Conservation (phyloP, 768 basidiomycete species). For the Rhodotorula paludigena region DNA sequence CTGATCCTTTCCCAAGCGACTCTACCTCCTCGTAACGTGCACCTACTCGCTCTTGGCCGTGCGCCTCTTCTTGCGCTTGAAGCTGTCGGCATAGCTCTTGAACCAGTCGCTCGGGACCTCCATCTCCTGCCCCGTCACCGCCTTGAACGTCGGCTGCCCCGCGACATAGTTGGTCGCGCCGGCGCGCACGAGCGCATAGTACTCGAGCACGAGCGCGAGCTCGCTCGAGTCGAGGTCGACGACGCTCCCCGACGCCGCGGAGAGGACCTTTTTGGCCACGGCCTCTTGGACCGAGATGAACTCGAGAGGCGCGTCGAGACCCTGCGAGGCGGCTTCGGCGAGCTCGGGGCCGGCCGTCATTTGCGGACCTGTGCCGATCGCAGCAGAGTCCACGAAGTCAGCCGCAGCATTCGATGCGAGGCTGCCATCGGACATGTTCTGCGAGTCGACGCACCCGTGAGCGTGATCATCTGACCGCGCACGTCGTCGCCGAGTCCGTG, state of each 20-base stretch:
- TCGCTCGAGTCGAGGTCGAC: not conserved
- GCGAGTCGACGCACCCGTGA: conserved; percentile 5
- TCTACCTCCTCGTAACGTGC: too few species aligned
- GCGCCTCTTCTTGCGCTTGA: not conserved
- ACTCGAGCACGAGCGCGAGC: too few species aligned
- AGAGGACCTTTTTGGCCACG: conserved; percentile 11
- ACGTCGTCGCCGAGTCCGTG: conserved; percentile 15
- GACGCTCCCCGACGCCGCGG: not conserved
- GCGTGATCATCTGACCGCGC: conserved; percentile 7
- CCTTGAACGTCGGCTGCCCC: not conserved
- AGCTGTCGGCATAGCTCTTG: not conserved
- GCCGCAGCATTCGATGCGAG: too few species aligned
- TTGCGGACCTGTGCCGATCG: not conserved
- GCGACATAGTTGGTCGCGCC: conserved; percentile 19
- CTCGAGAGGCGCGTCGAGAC: conserved; percentile 3
- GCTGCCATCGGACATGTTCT: fast-evolving
- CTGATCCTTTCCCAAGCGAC: too few species aligned
- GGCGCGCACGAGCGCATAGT: conserved; percentile 5
- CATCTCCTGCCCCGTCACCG: conserved; percentile 5
- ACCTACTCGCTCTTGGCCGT: not conserved
- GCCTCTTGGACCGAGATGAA: conserved; percentile 1
- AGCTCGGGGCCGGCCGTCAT: conserved; percentile 14
- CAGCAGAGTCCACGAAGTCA: not conserved
- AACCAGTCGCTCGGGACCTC: not conserved
- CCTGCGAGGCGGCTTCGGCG: conserved; percentile 17